phyloP scores from a whole-genome alignment of 148 eudicot genomes.

The Chenopodium berlandieri region DNA sequence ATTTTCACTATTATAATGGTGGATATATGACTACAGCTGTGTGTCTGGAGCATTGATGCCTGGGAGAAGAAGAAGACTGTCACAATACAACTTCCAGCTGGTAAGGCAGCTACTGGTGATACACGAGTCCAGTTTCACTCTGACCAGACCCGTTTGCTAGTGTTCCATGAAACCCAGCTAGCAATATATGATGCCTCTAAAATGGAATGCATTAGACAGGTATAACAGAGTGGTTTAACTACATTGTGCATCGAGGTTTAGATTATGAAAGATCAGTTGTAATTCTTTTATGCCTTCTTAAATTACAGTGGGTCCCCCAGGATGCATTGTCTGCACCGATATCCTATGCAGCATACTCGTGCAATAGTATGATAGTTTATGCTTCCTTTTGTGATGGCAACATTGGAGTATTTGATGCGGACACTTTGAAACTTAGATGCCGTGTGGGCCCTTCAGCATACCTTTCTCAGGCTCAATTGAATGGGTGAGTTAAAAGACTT shows the following conservation, averaged over 20 bases:
- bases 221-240: conserved; percentile 9
- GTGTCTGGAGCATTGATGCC: conserved; percentile 80
- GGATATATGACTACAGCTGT: conserved; percentile 46
- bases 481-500: conserved; percentile 49
- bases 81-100: conserved; percentile 70
- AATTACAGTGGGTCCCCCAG: conserved; percentile 84
- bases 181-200: conserved; percentile 86
- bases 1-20: not conserved
- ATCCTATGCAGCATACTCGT: conserved; percentile 75
- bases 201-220: conserved; percentile 83
- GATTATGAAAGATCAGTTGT: not conserved
- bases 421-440: conserved; percentile 67
- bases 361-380: conserved; percentile 74
- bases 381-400: conserved; percentile 76
- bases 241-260: not conserved
- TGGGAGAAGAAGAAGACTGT: conserved; percentile 75
- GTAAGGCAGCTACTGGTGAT: conserved; percentile 71
- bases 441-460: conserved; percentile 72
- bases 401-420: conserved; percentile 74
- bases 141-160: conserved; percentile 72
- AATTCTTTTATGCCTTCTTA: conserved; percentile 16
- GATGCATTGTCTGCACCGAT: conserved; percentile 66
- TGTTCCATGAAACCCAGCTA: conserved; percentile 82
- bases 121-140: conserved; percentile 83
- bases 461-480: conserved; percentile 53